Base-by-base conservation (phyloP, 2,329 filamentous ascomycete species). In the Fusarium drepaniforme region DNA sequence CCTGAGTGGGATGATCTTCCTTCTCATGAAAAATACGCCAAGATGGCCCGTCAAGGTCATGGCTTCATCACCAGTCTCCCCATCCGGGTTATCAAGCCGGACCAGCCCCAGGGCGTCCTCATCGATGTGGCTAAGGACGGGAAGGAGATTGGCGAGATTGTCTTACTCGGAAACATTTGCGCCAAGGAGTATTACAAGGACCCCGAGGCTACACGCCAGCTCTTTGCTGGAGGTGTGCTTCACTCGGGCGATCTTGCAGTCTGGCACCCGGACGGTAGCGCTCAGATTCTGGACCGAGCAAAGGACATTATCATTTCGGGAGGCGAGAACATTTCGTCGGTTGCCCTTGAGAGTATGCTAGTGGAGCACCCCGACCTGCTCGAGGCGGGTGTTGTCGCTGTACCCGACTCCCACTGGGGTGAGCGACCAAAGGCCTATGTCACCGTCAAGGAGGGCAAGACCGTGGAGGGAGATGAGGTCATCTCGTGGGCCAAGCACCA, bases 281-380 rank as follows among this genome's bases (percentile, higher is more conserved):
- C 95, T 53, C 95, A 98, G 86, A 98, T 99, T 74, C 86, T 97
- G 68, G 97, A 99, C 84, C 90, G 97, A 23, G 94, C 95, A 16
- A 99, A 99, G 86, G 97, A 99, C 81, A 98, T 99, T 64, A 99
- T 99, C 80, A 99, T 99, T 73, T 97, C 94, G 64, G 96, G 96
- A 57, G 97, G 97, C 67, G 97, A 99, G 83, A 99, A 99, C 82
- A 98, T 99, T 72, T 97, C 94, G 4, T 97, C 94, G 0, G 93
- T 99, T 2, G 95, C 97, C 0, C 89, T 99, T 5, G 97, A 99
- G 84, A 91, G 92, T 70, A 94, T 97, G 92, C 89, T 99, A 2
- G 93, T 93, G 8, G 93, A 94, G 59, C 97, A 99, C 81, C 95
- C 96, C 0, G 91, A 94, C 75, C 91, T 99, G 42, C 90, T 99